These are phyloP conservation scores for Leucocoprinus leucothites DNA, from an alignment of 768 basidiomycete genomes.

Conservation along the genomic window DNA sequence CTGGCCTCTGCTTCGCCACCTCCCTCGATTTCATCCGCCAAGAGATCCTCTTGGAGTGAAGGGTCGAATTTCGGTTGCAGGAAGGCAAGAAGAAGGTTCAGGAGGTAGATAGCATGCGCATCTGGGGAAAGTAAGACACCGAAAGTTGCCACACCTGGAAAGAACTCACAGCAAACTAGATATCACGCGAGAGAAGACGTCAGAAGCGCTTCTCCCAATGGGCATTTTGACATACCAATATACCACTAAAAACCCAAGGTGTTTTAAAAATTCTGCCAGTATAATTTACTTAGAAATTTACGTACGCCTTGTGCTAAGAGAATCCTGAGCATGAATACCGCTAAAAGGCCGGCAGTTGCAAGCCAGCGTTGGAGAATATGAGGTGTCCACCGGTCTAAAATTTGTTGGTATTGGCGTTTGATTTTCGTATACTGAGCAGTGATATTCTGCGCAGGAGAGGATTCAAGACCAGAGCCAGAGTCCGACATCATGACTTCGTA, in stretches of 20 bases:
- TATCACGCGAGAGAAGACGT: constrained; percentile 3
- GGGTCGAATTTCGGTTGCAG: constrained; percentile 98
- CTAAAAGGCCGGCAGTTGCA: constrained; percentile 64
- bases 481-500: constrained; percentile 50
- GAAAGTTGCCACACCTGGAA: neutral
- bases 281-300: constrained; percentile 15
- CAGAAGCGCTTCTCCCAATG: neutral
- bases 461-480: constrained; percentile 40
- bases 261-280: constrained; percentile 7
- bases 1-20: constrained; percentile 61
- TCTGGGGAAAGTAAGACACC: constrained; percentile 33
- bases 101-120: constrained; percentile 91
- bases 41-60: constrained; percentile 87
- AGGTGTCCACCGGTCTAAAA: constrained; percentile 91
- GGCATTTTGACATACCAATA: constrained; percentile 63
- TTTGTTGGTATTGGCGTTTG: constrained; percentile 81
- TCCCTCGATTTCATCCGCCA: constrained; percentile 94
- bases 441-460: constrained; percentile 47
- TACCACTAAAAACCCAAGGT: constrained; percentile 64
- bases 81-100: constrained; percentile 96
- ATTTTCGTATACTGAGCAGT: constrained; percentile 45
- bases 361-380: constrained; percentile 89
- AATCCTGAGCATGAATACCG: constrained; percentile 82
- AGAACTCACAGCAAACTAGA: constrained; percentile 66
- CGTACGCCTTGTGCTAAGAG: constrained; percentile 87